Percentiles rank a stretch among this genome's conserved stretches.
Conservation (phyloP, 2,329 filamentous ascomycete genomes). For the Neonectria hederae region DNA sequence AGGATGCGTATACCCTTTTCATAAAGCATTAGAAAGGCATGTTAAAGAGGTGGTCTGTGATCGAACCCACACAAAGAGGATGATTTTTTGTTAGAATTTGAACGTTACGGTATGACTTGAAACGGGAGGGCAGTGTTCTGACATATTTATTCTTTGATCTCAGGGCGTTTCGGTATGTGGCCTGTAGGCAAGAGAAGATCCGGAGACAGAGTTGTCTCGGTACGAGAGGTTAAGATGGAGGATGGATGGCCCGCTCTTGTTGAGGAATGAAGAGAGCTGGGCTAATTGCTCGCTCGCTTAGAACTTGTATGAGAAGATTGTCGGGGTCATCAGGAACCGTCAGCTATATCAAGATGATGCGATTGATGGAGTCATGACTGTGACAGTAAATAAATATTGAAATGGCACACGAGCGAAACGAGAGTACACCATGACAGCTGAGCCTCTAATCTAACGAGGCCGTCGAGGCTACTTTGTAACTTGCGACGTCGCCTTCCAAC, state of each 20-base stretch:
- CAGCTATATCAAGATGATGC: slow-evolving; percentile 15
- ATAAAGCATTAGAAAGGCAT: slow-evolving; percentile 14
- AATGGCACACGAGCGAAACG: neutral
- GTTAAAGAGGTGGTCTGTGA: neutral
- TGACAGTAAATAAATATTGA: neutral
- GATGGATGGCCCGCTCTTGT: neutral
- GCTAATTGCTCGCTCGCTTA: neutral
- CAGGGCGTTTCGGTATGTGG: neutral
- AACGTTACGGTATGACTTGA: neutral
- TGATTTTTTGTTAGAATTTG: neutral
- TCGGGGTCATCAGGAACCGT: neutral
- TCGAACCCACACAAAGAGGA: neutral
- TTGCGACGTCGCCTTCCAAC: neutral
- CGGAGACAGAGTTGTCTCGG: neutral
- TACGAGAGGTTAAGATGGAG: neutral
- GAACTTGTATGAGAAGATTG: neutral
- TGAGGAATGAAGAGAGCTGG: neutral
- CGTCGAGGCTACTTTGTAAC: neutral
- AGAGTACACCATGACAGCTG: neutral
- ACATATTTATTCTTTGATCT: neutral
- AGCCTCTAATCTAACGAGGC: slow-evolving; percentile 16
- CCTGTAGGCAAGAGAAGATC: neutral
- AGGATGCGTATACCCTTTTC: slow-evolving; percentile 24
- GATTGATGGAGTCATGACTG: neutral
- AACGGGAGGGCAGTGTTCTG: neutral